phyloP scores from a whole-genome alignment of 108 stramenopile species.

The Cyclotella cryptica region DNA sequence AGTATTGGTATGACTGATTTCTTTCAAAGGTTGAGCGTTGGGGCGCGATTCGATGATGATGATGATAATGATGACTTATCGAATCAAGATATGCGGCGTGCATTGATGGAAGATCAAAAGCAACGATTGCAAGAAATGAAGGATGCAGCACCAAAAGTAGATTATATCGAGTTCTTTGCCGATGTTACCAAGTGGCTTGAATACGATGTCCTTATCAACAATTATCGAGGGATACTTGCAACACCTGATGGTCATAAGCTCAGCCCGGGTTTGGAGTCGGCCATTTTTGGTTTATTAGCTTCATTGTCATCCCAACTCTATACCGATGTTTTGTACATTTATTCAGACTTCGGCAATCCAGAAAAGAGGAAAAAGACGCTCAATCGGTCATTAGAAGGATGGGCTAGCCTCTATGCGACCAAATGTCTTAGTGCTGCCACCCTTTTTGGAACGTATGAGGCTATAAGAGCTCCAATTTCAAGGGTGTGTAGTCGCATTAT shows the following conservation, averaged over 20 bases:
- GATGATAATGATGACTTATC: neutral
- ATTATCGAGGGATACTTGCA: slow-evolving; percentile 58
- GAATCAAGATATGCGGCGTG: neutral
- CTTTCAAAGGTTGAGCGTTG: slow-evolving; percentile 31
- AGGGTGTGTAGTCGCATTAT: slow-evolving; percentile 55
- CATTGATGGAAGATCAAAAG: neutral
- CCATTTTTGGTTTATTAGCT: slow-evolving; percentile 70
- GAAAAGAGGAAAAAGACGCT: slow-evolving; percentile 59
- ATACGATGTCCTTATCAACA: slow-evolving; percentile 75
- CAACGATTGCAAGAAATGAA: slow-evolving; percentile 24
- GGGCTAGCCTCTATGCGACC: slow-evolving; percentile 64
- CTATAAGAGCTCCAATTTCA: slow-evolving; percentile 57
- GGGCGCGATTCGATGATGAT: neutral
- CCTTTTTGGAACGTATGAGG: slow-evolving; percentile 84
- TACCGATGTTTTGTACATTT: slow-evolving; percentile 70
- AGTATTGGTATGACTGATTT: slow-evolving; percentile 39
- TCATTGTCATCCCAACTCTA: slow-evolving; percentile 75
- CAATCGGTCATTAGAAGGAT: slow-evolving; percentile 56
- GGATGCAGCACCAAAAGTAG: slow-evolving; percentile 37
- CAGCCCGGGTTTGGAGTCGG: slow-evolving; percentile 60
- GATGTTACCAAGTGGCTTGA: slow-evolving; percentile 84
- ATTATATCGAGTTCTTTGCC: slow-evolving; percentile 75
- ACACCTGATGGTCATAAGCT: slow-evolving; percentile 45
- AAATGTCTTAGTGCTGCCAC: slow-evolving; percentile 60
- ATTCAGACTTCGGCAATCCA: slow-evolving; percentile 63